Evolutionary conservation across 2,329 filamentous ascomycete genomes (phyloP).

Genomic region (Ceratocystis smalleyi): DNA sequence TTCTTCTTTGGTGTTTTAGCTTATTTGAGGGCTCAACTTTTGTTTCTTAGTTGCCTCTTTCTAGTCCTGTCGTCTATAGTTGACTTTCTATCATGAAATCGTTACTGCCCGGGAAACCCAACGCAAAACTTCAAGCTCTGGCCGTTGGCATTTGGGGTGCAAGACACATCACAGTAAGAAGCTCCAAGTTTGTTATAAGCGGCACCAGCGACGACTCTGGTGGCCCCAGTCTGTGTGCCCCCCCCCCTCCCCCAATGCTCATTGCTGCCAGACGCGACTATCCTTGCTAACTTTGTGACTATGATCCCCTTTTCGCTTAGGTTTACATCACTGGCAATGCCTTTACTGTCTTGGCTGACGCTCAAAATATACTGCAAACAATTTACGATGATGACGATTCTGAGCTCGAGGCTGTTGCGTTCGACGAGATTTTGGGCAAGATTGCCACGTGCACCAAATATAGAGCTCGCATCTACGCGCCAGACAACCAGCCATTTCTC

Average conservation of each 20-base stretch:
- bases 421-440: conserved; percentile 72
- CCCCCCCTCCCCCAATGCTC: neutral
- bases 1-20: neutral
- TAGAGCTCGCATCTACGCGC: conserved; percentile 61
- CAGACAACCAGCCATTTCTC: conserved; percentile 30
- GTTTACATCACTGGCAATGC: conserved; percentile 82
- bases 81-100: conserved; percentile 47
- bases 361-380: conserved; percentile 67
- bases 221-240: neutral
- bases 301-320: conserved; percentile 29
- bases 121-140: conserved; percentile 61
- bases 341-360: conserved; percentile 64
- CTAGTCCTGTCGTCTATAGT: neutral
- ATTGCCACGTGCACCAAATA: conserved; percentile 58
- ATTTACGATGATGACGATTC: conserved; percentile 69
- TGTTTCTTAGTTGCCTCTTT: neutral
- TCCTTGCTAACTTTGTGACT: neutral
- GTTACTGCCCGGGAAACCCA: conserved; percentile 65
- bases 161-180: conserved; percentile 54
- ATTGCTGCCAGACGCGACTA: neutral
- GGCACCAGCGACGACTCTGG: neutral
- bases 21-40: neutral
- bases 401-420: conserved; percentile 54
- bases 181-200: neutral
- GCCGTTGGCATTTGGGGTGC: conserved; percentile 58